Conservation (phyloP, 1,284 basidiomycete genomes). For the Trichosporon sp. region DNA sequence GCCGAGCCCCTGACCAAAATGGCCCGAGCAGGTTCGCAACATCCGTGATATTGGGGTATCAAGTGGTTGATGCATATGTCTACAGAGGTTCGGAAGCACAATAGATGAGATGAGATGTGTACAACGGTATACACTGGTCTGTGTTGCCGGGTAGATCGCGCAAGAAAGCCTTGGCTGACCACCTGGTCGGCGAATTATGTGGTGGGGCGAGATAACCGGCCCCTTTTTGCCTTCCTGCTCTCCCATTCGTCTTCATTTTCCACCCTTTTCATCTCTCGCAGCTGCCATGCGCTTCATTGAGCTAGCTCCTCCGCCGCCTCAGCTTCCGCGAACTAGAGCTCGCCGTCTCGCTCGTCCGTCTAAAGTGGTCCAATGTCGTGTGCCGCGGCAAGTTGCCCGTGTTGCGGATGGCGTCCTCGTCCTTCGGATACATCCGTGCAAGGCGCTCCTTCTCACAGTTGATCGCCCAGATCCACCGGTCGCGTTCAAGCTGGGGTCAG, state of each 20-base stretch:
- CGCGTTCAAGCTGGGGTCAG: constrained; percentile 41
- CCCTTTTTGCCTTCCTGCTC: background rate
- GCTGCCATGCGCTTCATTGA: background rate
- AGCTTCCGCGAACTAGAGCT: background rate
- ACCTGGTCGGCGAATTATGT: background rate
- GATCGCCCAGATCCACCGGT: constrained; percentile 47
- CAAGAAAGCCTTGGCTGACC: too few species aligned
- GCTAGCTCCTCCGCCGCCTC: background rate
- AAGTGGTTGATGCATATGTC: background rate
- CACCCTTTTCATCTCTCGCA: background rate
- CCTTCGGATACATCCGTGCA: constrained; percentile 27
- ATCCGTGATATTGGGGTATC: background rate
- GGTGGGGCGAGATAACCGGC: background rate
- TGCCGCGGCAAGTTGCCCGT: constrained; percentile 29
- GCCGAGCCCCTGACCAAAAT: too few species aligned
- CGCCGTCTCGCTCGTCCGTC: background rate
- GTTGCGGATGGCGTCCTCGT: constrained; percentile 31
- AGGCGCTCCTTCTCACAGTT: constrained; percentile 46
- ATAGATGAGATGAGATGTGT: background rate
- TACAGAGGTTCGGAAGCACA: background rate
- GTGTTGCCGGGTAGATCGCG: background rate
- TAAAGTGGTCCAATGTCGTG: constrained; percentile 4
- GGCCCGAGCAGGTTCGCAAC: too few species aligned
- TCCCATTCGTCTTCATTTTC: too few species aligned
- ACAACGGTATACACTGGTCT: background rate